Evolutionary conservation across 2,329 filamentous ascomycete species (phyloP), one percentile per base, ranked within the genome.

Genomic region (Mycosphaerella sp.): DNA sequence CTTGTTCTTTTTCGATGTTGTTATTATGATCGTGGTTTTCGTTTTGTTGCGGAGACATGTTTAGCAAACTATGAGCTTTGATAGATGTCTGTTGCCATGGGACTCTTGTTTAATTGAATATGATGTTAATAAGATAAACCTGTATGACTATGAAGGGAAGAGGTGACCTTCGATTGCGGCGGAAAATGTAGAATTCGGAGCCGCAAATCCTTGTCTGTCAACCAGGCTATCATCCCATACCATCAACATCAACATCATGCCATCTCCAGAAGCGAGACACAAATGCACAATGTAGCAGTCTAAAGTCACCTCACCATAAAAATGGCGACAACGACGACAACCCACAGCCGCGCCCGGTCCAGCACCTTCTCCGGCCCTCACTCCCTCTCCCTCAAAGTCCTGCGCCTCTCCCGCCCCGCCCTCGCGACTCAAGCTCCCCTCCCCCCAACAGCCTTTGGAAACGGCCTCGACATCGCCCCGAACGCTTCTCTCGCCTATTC

Each of bases 381-480:
- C 71, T 82, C 85, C 12, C 78, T 89, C 59, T 91, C 95, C 58
- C 75, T 97, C 45, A 93, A 95, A 73, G 83, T 86, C 12, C 74
- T 97, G 51, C 77, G 96, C 55, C 80, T 97, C 55, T 95, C 91
- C 0, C 85, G 88, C 11, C 90, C 88, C 1, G 86, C 86, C 3
- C 80, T 92, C 51, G 84, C 87, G 39, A 75, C 81, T 8, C 87
- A 90, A 66, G 81, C 86, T 62, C 80, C 85, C 3, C 76, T 80
- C 31, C 76, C 86, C 56, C 67, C 81, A 58, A 72, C 76, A 70
- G 58, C 71, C 70, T 58, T 73, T 29, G 62, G 63, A 47, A 72
- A 76, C 67, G 72, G 76, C 51, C 71, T 74, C 74, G 55, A 76
- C 79, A 59, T 76, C 78, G 11, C 73, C 75, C 17, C 62, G 2